Evolutionary conservation across 805 yeast species (phyloP), one percentile per base, ranked within the genome.

Genomic region (Metschnikowia bowlesiae): DNA sequence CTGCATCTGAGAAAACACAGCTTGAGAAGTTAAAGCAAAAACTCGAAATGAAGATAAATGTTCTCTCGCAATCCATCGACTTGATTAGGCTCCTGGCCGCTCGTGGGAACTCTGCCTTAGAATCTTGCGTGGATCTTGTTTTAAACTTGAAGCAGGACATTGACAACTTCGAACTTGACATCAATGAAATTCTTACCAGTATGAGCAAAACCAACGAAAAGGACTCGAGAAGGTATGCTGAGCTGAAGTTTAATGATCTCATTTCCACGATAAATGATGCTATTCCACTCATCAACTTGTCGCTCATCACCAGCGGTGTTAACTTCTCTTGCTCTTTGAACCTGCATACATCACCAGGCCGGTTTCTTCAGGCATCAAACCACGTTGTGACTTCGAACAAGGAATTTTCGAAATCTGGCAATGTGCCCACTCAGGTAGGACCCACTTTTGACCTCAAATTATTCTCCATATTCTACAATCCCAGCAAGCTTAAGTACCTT

Each of bases 251-350:
- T 71, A 60, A 69, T 10, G 68, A 63, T 13, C 63, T 86, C 28
- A 56, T 83, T 26, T 58, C 57, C 0, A 71, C 82, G 44, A 83
- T 87, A 22, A 87, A 86, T 53, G 85, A 82, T 48, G 75, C 85
- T 0, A 80, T 87, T 30, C 94, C 94, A 0, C 70, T 85, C 31
- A 73, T 87, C 13, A 82, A 81, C 51, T 67, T 87, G 6, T 80
- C 91, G 0, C 63, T 87, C 40, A 76, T 83, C 1, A 84, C 91
- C 1, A 80, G 86, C 8, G 91, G 91, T 0, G 84, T 85, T 3
- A 82, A 76, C 51, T 61, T 84, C 46, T 72, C 74, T 37, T 75
- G 80, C 0, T 65, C 78, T 0, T 62, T 82, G 48, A 76, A 82
- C 7, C 72, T 74, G 29, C 68, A 72, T 22, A 75, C 84, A 4